Evolutionary conservation across 169 alveolate genomes (phyloP), one percentile per base, ranked within the genome.

Genomic region (Cryptosporidium parvum): DNA sequence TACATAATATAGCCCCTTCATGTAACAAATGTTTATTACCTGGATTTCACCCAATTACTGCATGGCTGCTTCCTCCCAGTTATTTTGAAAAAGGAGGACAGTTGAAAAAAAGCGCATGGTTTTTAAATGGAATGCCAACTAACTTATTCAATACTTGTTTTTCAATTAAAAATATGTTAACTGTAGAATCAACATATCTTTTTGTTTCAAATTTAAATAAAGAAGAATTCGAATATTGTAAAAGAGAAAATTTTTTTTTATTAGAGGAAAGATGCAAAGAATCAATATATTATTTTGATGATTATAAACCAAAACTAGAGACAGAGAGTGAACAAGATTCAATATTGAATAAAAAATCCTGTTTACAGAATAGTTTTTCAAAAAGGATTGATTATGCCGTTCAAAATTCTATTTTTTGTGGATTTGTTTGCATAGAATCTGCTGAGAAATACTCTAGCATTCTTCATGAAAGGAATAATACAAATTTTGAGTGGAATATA

Each of bases 51-150:
- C 51, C 89, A 18, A 65, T 39, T 26, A 80, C 75, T 61, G 89
- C 89, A 42, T 80, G 80, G 89, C 52, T 80, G 48, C 35, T 80
- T 33, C 89, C 89, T 26, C 89, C 89, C 14, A 61, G 53, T 59
- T 80, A 26, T 39, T 62, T 80, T 45, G 89, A 70, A 37, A 80
- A 70, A 62, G 89, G 89, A 10, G 75, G 89, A 7, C 33, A 56
- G 18, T 23, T 80, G 21, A 80, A 51, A 67, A 59, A 56, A 59
- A 80, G 26, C 21, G 4, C 61, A 1, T 62, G 89, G 59, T 62
- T 80, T 65, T 48, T 80, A 65, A 59, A 80, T 37, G 75, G 89
- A 35, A 21, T 80, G 68, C 89, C 89, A 7, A 21, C 14, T 16
- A 53, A 44, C 23, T 62, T 80, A 51, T 59, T 65, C 48, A 42